Conservation (phyloP, 306 rosid genomes). For the Cucumis cinereus region DNA sequence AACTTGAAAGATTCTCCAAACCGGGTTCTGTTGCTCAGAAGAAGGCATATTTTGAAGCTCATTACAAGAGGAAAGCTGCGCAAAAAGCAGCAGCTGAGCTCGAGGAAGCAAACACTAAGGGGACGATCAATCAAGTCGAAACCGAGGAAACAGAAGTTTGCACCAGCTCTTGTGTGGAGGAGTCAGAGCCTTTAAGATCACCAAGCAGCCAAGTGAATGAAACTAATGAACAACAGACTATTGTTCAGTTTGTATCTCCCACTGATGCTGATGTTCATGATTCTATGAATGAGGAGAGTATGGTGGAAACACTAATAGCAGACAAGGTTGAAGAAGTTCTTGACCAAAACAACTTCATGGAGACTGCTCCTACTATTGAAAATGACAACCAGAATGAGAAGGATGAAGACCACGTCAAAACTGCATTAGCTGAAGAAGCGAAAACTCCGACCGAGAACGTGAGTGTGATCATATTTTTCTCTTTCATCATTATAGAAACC, state of each 20-base stretch:
- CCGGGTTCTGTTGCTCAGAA: conserved; percentile 89
- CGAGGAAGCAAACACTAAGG: conserved; percentile 27
- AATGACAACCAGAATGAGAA: conserved; percentile 20
- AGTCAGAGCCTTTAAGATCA: not conserved
- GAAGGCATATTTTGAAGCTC: conserved; percentile 91
- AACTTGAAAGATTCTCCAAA: conserved; percentile 62
- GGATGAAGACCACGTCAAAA: conserved; percentile 18
- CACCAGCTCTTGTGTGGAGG: not conserved
- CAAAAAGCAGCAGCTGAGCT: conserved; percentile 44
- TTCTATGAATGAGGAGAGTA: conserved; percentile 18
- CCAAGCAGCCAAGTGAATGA: conserved; percentile 9
- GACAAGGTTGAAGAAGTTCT: conserved; percentile 22
- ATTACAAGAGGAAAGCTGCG: conserved; percentile 67
- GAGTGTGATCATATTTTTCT: not conserved
- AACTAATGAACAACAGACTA: conserved; percentile 16
- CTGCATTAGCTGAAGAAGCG: conserved; percentile 15
- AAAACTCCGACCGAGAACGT: not conserved
- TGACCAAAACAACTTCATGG: conserved; percentile 14
- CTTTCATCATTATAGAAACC: not conserved
- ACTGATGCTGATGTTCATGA: conserved; percentile 8
- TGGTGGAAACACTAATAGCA: conserved; percentile 8
- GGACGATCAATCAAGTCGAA: conserved; percentile 11
- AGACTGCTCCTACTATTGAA: conserved; percentile 11
- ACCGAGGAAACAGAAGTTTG: conserved; percentile 8
- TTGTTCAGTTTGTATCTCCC: conserved; percentile 12